Base-by-base conservation (phyloP, 2,329 filamentous ascomycete species). In the Arthrobotrys conoides region DNA sequence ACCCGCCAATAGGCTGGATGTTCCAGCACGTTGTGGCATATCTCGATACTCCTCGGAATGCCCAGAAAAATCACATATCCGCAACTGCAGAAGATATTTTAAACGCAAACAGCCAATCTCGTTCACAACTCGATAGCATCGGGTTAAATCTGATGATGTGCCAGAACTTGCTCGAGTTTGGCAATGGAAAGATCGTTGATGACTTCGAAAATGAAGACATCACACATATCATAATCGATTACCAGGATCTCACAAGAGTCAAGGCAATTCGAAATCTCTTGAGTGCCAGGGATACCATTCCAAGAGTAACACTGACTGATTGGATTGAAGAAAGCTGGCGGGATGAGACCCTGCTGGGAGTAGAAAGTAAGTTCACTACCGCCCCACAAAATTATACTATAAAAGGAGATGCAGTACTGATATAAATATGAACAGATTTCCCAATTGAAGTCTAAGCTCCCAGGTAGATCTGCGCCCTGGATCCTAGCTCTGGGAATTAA, bases 241-340 rank as follows among this genome's bases (percentile, higher is more conserved):
- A 86, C 5, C 84, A 86, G 1, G 84, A 85, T 71, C 83, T 85
- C 38, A 63, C 63, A 16, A 38, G 48, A 71, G 64, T 75, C 55
- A 53, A 67, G 30, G 18, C 61, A 8, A 68, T 76, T 44, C 48
- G 71, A 53, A 67, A 66, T 22, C 20, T 72, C 66, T 24, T 78
- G 27, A 49, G 75, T 5, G 36, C 67, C 36, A 83, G 87, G 66
- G 84, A 83, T 5, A 85, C 83, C 67, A 84, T 94, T 41, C 93
- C 94, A 0, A 87, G 93, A 80, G 84, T 95, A 5, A 91, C 97
- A 1, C 88, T 86, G 0, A 83, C 87, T 9, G 86, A 86, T 14
- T 99, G 96, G 96, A 85, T 97, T 0, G 88, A 91, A 64, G 90
- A 92, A 66, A 93, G 92, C 82, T 97, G 94, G 93, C 87, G 86